Evolutionary conservation across 805 yeast species (phyloP).

Genomic region (Hanseniaspora osmophila): DNA sequence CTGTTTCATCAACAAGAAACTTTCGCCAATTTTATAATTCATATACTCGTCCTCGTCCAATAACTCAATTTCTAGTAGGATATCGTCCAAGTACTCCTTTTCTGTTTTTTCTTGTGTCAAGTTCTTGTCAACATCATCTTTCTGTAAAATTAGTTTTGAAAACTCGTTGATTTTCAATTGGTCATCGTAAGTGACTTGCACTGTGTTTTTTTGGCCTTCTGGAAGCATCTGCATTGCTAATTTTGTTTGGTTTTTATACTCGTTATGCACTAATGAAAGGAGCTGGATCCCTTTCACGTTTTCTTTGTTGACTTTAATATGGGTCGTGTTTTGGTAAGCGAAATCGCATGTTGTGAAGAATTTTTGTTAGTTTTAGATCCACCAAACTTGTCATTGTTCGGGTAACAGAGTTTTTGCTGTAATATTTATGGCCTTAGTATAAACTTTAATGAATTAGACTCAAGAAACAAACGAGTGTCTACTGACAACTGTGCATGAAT

Average conservation of each 20-base stretch:
- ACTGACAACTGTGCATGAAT: no score
- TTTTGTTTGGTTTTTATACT: background rate
- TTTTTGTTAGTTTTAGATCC: no score
- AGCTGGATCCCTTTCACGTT: background rate
- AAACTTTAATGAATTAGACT: no score
- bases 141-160: constrained; percentile 63
- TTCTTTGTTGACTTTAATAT: no score
- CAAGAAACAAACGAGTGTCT: no score
- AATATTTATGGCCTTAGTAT: no score
- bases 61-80: constrained; percentile 71
- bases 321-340: no score
- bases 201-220: constrained; percentile 28
- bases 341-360: no score
- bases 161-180: constrained; percentile 83
- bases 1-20: constrained; percentile 56
- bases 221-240: constrained; percentile 22
- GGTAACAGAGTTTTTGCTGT: no score
- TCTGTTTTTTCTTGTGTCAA: constrained; percentile 43
- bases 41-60: constrained; percentile 61
- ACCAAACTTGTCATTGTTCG: no score
- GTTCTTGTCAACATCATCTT: constrained; percentile 40
- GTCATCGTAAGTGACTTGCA: constrained; percentile 41
- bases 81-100: constrained; percentile 80
- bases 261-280: background rate
- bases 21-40: constrained; percentile 62